Evolutionary conservation across 2,329 filamentous ascomycete species (phyloP), one percentile per base, ranked within the genome.

Genomic region (Raffaelea arxii): DNA sequence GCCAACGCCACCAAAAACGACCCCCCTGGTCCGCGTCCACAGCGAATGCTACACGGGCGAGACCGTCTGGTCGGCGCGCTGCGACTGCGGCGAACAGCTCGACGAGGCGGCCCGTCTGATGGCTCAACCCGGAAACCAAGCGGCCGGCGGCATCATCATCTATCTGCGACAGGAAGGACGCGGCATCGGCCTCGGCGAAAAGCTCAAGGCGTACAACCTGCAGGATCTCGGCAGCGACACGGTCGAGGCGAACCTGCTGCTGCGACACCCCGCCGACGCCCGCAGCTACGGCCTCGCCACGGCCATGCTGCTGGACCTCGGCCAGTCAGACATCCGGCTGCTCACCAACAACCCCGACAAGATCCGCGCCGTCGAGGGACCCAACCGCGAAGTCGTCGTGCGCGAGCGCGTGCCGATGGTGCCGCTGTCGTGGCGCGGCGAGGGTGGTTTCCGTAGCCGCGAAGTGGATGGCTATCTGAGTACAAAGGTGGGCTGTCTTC

Each of bases 11-110:
- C 44, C 37, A 22, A 46, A 52, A 4, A 59, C 59, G 4, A 65
- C 84, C 1, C 87, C 92, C 0, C 71, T 98, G 35, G 91, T 98
- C 41, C 78, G 92, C 48, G 98, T 98, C 60, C 92, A 98, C 64
- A 94, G 87, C 3, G 92, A 98, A 65, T 98, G 92, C 68, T 98
- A 98, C 65, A 98, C 92, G 0, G 92, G 92, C 49, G 92, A 98
- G 71, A 98, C 92, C 1, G 92, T 94, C 1, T 97, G 92, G 92
- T 96, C 90, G 7, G 91, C 92, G 30, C 82, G 92, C 24, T 98
- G 92, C 68, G 92, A 98, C 67, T 98, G 92, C 63, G 92, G 92
- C 47, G 92, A 98, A 67, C 92, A 98, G 63, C 75, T 98, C 2
- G 92, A 98, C 63, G 92, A 98, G 68, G 92, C 92, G 1, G 92